These are phyloP conservation scores for Chrysoporthe deuterocubensis DNA, from an alignment of 2,329 filamentous ascomycete species.

Conservation along the genomic window DNA sequence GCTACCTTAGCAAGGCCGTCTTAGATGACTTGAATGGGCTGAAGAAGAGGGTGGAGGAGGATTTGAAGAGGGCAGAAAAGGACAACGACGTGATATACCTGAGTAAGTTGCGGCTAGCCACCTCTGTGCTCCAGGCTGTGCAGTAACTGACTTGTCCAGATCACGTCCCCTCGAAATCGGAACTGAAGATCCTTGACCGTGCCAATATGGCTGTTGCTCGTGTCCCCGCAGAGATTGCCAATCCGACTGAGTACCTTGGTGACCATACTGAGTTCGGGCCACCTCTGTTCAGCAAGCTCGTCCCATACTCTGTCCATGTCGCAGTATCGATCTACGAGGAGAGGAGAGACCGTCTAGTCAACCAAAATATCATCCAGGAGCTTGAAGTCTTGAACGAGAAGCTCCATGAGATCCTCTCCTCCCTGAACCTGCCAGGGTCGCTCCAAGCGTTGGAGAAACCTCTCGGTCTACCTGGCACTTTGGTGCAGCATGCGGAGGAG, in stretches of 20 bases:
- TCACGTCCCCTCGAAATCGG: slow-evolving; percentile 83
- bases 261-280: slow-evolving; percentile 80
- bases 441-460: slow-evolving; percentile 95
- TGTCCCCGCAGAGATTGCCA: slow-evolving; percentile 79
- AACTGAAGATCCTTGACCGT: slow-evolving; percentile 82
- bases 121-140: not conserved
- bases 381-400: slow-evolving; percentile 80
- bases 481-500: slow-evolving; percentile 91
- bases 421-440: slow-evolving; percentile 86
- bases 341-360: slow-evolving; percentile 85
- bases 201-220: slow-evolving; percentile 85
- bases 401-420: slow-evolving; percentile 78
- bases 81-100: slow-evolving; percentile 97
- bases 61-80: slow-evolving; percentile 89
- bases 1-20: slow-evolving; percentile 80
- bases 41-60: slow-evolving; percentile 81
- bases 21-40: slow-evolving; percentile 80
- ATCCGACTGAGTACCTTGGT: slow-evolving; percentile 79
- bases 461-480: slow-evolving; percentile 80
- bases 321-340: slow-evolving; percentile 96
- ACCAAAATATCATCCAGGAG: slow-evolving; percentile 83
- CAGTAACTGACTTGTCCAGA: slow-evolving; percentile 49
- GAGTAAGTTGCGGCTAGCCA: slow-evolving; percentile 51
- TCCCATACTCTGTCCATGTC: slow-evolving; percentile 94
- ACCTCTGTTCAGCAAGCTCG: slow-evolving; percentile 85